These are phyloP conservation scores for Xylariaceae sp. DNA, from an alignment of 2,329 filamentous ascomycete genomes.

Conservation along the genomic window DNA sequence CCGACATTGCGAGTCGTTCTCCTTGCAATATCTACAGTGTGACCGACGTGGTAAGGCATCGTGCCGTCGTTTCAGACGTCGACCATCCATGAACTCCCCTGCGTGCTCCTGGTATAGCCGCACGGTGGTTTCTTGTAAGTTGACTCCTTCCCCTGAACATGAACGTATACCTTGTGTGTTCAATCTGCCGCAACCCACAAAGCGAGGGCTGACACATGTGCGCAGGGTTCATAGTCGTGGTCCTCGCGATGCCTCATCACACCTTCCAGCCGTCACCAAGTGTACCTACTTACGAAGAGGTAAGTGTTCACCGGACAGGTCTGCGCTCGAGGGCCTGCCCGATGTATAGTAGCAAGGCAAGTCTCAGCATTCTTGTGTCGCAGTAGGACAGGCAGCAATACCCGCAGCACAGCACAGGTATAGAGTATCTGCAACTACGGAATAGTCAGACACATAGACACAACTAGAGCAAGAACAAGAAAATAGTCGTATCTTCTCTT, in stretches of 20 bases:
- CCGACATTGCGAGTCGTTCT: not conserved
- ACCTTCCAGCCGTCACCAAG: not conserved
- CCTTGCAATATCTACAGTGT: not conserved
- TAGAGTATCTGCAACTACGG: not conserved
- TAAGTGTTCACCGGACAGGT: not conserved
- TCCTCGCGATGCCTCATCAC: not conserved
- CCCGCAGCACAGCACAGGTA: not conserved
- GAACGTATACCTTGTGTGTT: not conserved
- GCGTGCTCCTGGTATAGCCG: conserved; percentile 3
- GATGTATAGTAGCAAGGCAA: conserved; percentile 6
- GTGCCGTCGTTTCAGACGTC: not conserved
- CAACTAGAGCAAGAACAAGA: conserved; percentile 4
- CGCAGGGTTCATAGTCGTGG: conserved; percentile 1
- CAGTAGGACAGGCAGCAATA: conserved; percentile 3
- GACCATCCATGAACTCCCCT: conserved; percentile 2
- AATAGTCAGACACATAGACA: conserved; percentile 14
- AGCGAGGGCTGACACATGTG: not conserved
- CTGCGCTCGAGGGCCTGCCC: not conserved
- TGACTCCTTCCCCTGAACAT: not conserved
- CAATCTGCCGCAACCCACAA: not conserved
- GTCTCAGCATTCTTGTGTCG: conserved; percentile 5
- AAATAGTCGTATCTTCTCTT: not conserved
- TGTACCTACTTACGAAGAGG: not conserved
- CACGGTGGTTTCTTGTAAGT: conserved; percentile 10
- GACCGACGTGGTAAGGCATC: not conserved